A percentile compares a stretch with the other conserved stretches of the same genome.
These are phyloP conservation scores for Beauveria asiatica DNA, from an alignment of 2,329 filamentous ascomycete species.

Conservation along the genomic window DNA sequence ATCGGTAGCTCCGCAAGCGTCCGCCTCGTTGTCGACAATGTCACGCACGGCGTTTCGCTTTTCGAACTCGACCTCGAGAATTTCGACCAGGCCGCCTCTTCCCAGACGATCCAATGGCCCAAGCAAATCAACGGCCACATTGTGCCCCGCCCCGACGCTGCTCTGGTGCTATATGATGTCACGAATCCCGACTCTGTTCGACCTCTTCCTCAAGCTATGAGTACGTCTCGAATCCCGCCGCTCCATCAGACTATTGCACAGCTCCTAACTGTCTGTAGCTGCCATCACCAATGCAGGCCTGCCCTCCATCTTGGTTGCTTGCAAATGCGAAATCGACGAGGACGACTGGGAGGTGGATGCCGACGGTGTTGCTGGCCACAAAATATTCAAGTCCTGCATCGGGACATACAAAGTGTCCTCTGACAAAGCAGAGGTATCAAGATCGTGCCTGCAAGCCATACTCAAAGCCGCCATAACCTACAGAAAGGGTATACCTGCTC, in stretches of 20 bases:
- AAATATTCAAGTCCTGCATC: constrained; percentile 59
- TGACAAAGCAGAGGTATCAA: constrained; percentile 61
- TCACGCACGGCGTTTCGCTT: constrained; percentile 49
- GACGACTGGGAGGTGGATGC: constrained; percentile 64
- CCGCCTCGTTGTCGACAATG: constrained; percentile 50
- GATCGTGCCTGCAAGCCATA: constrained; percentile 67
- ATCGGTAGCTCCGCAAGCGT: constrained; percentile 46
- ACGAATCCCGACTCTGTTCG: constrained; percentile 67
- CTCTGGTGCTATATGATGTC: constrained; percentile 81
- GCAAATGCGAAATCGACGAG: constrained; percentile 77
- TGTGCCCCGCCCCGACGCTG: constrained; percentile 71
- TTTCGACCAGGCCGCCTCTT: constrained; percentile 48
- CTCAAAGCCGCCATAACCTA: constrained; percentile 61
- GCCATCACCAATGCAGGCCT: constrained; percentile 63
- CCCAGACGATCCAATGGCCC: constrained; percentile 55
- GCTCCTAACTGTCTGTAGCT: constrained; percentile 39
- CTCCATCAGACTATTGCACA: background rate
- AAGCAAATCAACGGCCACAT: constrained; percentile 61
- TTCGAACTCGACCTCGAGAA: constrained; percentile 59
- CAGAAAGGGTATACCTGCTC: constrained; percentile 49
- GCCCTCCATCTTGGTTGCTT: constrained; percentile 75
- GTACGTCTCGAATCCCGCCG: constrained; percentile 46
- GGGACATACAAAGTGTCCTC: constrained; percentile 66
- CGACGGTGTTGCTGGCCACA: constrained; percentile 51
- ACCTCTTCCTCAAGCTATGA: constrained; percentile 65